These are phyloP conservation scores for Fragaria vesca DNA, from an alignment of 306 rosid genomes.

Conservation along the genomic window DNA sequence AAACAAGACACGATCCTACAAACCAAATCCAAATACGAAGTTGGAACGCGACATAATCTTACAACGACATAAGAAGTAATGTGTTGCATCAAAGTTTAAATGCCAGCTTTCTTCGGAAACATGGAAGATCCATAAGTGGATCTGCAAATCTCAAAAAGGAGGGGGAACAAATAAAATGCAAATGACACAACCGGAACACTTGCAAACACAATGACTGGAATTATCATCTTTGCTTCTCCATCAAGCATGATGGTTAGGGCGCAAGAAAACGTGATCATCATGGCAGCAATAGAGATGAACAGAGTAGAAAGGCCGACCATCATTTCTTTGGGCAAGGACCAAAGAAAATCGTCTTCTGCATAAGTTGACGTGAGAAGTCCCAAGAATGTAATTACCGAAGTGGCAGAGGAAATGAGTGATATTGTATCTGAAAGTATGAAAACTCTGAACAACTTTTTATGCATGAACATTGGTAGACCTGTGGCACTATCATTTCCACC, in stretches of 20 bases:
- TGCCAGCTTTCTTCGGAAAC: neutral
- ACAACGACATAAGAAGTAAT: too few species aligned
- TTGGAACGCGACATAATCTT: too few species aligned
- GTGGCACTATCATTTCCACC: conserved; percentile 27
- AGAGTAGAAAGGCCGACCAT: conserved; percentile 31
- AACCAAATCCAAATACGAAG: too few species aligned
- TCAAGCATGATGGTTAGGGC: conserved; percentile 26
- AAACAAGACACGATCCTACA: too few species aligned
- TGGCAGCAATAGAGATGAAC: conserved; percentile 38
- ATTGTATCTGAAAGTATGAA: conserved; percentile 14
- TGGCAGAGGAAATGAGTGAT: conserved; percentile 28
- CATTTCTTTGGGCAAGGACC: conserved; percentile 32
- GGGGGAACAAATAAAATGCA: conserved; percentile 14
- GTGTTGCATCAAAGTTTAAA: too few species aligned
- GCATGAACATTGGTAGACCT: neutral
- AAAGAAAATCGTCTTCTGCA: conserved; percentile 38
- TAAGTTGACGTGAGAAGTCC: conserved; percentile 45
- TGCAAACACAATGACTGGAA: conserved; percentile 4
- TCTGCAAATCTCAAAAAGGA: conserved; percentile 21
- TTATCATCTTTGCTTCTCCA: conserved; percentile 20
- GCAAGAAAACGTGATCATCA: conserved; percentile 38
- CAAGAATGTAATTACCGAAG: conserved; percentile 14
- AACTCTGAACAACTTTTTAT: neutral
- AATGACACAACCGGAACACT: conserved; percentile 31
- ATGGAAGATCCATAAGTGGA: conserved; percentile 22